Conservation (phyloP, 345 rosid genomes). For the Psidium guajava region DNA sequence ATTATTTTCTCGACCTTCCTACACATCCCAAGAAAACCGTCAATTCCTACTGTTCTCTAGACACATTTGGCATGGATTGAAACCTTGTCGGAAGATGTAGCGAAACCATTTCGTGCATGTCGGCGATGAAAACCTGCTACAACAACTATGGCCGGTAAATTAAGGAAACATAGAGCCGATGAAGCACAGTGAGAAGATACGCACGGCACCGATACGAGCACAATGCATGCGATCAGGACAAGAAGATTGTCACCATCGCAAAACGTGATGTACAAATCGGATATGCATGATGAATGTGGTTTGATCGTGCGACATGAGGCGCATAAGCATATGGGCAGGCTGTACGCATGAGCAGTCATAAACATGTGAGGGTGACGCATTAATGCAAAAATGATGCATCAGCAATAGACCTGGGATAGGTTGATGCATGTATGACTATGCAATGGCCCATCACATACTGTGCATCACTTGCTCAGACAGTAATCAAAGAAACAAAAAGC, state of each 20-base stretch:
- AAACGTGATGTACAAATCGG: too few species aligned
- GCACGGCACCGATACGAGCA: neutral
- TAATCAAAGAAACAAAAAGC: neutral
- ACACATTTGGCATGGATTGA: neutral
- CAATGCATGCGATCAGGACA: neutral
- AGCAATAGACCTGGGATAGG: neutral
- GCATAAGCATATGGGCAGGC: neutral
- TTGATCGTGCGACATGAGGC: neutral
- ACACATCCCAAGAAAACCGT: neutral
- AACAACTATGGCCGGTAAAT: neutral
- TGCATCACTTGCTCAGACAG: neutral
- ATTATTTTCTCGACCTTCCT: neutral
- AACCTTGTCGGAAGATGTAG: neutral
- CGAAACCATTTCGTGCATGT: neutral
- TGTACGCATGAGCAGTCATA: neutral
- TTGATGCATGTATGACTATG: neutral
- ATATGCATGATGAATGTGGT: neutral
- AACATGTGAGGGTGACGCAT: neutral
- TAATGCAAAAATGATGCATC: neutral
- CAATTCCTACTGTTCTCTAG: too few species aligned
- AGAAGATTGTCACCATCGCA: neutral
- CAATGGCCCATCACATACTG: neutral
- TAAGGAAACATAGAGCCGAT: neutral
- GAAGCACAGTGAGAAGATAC: neutral
- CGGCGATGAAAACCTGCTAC: neutral